A percentile compares a stretch with the other conserved stretches of the same genome.
Evolutionary conservation across 1,139 yeast species (phyloP).

Genomic region (Saccharomycopsis phalli): DNA sequence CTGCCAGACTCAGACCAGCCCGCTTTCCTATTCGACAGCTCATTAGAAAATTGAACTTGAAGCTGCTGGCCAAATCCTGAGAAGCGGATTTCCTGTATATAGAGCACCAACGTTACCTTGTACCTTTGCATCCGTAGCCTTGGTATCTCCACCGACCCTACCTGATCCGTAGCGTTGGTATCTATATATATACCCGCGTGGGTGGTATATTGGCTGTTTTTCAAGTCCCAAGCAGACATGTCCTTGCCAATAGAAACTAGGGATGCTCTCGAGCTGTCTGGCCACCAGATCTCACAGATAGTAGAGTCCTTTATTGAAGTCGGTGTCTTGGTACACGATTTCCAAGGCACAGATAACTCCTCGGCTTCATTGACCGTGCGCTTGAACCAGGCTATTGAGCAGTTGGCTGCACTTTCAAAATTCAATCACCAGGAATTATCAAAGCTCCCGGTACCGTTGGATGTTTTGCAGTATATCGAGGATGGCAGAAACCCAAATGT

Average conservation of each 20-base stretch:
- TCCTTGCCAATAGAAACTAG: not conserved
- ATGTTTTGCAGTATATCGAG: slow-evolving; percentile 77
- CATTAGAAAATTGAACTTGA: slow-evolving; percentile 21
- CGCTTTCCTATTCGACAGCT: slow-evolving; percentile 35
- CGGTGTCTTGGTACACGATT: slow-evolving; percentile 89
- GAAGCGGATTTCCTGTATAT: too few species aligned
- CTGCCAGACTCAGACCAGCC: slow-evolving; percentile 65
- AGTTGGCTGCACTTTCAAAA: slow-evolving; percentile 27
- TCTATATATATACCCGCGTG: too few species aligned
- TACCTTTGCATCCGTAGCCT: too few species aligned
- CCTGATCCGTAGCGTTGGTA: too few species aligned
- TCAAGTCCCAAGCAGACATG: too few species aligned
- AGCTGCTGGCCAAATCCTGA: too few species aligned
- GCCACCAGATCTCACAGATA: slow-evolving; percentile 55
- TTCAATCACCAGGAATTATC: slow-evolving; percentile 28
- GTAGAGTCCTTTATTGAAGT: slow-evolving; percentile 84
- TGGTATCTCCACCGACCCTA: too few species aligned
- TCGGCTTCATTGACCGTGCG: slow-evolving; percentile 43
- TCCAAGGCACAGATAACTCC: slow-evolving; percentile 71
- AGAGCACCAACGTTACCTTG: too few species aligned
- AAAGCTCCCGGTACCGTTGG: slow-evolving; percentile 56
- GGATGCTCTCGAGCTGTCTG: slow-evolving; percentile 26
- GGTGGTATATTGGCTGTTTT: too few species aligned
- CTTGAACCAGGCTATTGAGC: slow-evolving; percentile 31
- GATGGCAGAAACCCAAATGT: slow-evolving; percentile 97